These are phyloP conservation scores for Geranium incanum DNA, from an alignment of 441 rosid species.

Conservation along the genomic window DNA sequence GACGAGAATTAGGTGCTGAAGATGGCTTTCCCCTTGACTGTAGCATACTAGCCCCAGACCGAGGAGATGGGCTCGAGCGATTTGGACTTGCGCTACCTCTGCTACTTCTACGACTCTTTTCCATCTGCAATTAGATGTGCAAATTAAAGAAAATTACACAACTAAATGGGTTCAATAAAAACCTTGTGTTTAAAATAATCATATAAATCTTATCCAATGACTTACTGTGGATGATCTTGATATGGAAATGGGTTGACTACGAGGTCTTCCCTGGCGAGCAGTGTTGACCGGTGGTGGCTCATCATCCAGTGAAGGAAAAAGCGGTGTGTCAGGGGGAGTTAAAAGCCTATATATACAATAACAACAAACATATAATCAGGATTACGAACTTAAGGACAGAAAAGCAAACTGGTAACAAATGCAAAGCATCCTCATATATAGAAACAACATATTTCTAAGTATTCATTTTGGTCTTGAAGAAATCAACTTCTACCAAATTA, in stretches of 20 bases:
- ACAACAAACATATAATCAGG: slow-evolving; percentile 30
- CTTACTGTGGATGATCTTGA: slow-evolving; percentile 93
- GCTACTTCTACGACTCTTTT: slow-evolving; percentile 83
- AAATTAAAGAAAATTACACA: neutral
- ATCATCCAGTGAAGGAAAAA: slow-evolving; percentile 87
- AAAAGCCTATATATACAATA: slow-evolving; percentile 64
- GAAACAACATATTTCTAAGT: slow-evolving; percentile 1
- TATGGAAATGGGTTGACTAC: slow-evolving; percentile 81
- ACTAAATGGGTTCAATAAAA: slow-evolving; percentile 4
- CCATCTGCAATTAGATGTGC: slow-evolving; percentile 52
- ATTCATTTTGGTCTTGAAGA: slow-evolving; percentile 10
- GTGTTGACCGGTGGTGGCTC: slow-evolving; percentile 52
- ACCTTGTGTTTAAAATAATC: neutral
- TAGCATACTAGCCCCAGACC: slow-evolving; percentile 52
- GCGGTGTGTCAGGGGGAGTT: slow-evolving; percentile 98
- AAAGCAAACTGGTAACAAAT: slow-evolving; percentile 17
- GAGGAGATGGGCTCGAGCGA: slow-evolving; percentile 87
- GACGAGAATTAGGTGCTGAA: slow-evolving; percentile 68
- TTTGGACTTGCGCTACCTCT: slow-evolving; percentile 96
- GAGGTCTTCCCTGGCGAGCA: slow-evolving; percentile 73
- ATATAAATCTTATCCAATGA: slow-evolving; percentile 19
- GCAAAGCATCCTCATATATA: slow-evolving; percentile 9
- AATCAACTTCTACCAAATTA: neutral
- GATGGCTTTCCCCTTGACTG: slow-evolving; percentile 86
- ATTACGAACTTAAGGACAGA: slow-evolving; percentile 14